These are phyloP conservation scores for Arthrinium phaeospermum DNA, from an alignment of 2,329 filamentous ascomycete species.

Conservation along the genomic window DNA sequence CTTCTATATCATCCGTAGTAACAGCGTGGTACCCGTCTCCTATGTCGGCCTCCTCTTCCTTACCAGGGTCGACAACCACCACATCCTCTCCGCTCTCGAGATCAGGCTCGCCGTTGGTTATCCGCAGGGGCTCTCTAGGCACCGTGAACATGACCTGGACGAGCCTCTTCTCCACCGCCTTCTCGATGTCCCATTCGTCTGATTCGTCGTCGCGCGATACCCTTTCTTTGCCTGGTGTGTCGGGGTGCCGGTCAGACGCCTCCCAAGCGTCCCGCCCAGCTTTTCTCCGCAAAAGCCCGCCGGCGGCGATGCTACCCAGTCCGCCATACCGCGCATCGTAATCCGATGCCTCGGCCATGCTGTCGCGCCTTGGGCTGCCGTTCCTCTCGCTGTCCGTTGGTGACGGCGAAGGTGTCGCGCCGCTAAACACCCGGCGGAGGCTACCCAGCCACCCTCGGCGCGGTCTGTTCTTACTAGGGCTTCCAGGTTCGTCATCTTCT, in stretches of 20 bases:
- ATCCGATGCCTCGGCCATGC: constrained; percentile 44
- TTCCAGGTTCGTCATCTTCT: constrained; percentile 47
- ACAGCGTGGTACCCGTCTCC: constrained; percentile 14
- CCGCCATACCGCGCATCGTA: constrained; percentile 52
- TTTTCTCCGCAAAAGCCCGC: constrained; percentile 56
- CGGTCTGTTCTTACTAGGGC: constrained; percentile 63
- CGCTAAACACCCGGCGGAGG: constrained; percentile 66
- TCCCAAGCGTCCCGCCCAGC: constrained; percentile 63
- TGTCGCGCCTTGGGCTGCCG: constrained; percentile 38
- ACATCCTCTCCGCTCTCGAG: constrained; percentile 50
- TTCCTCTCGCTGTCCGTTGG: constrained; percentile 30
- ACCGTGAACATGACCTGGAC: constrained; percentile 94
- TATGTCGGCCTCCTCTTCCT: constrained; percentile 28
- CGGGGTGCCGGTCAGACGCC: constrained; percentile 32
- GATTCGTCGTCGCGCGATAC: constrained; percentile 53
- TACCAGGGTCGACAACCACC: constrained; percentile 49
- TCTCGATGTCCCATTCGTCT: constrained; percentile 78
- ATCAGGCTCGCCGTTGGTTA: constrained; percentile 81
- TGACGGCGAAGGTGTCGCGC: constrained; percentile 42
- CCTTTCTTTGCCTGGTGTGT: constrained; percentile 21
- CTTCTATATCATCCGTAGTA: neutral
- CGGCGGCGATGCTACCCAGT: constrained; percentile 50
- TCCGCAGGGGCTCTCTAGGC: constrained; percentile 80
- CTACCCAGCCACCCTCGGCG: constrained; percentile 72
- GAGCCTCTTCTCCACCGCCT: constrained; percentile 70